A percentile compares a stretch with the other conserved stretches of the same genome.
These are phyloP conservation scores for Biscogniauxia marginata DNA, from an alignment of 2,329 filamentous ascomycete species.

Conservation along the genomic window DNA sequence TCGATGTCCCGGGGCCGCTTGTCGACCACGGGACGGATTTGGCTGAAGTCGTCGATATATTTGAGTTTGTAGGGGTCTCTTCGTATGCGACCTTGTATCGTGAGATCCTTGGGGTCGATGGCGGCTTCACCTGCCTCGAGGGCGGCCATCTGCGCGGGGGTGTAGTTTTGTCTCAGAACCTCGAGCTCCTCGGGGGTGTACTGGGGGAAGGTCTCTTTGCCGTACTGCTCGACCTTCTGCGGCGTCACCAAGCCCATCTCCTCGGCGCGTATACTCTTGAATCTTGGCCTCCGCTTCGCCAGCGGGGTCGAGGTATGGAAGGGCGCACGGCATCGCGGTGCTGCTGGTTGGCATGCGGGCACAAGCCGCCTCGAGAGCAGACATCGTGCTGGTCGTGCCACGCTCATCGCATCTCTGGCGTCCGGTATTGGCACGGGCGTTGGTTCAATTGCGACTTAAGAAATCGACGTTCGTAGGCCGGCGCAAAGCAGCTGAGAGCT, in stretches of 20 bases:
- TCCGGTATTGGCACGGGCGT: constrained; percentile 19
- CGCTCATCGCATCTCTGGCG: constrained; percentile 48
- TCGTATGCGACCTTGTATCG: constrained; percentile 69
- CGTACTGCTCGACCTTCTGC: constrained; percentile 44
- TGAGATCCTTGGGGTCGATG: constrained; percentile 72
- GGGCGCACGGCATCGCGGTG: constrained; percentile 35
- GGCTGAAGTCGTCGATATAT: constrained; percentile 82
- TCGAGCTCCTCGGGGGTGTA: constrained; percentile 68
- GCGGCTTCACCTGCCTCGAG: constrained; percentile 78
- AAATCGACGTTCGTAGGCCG: neutral
- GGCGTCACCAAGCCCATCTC: constrained; percentile 50
- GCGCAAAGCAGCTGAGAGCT: neutral
- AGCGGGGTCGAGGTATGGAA: constrained; percentile 54
- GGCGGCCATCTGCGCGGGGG: constrained; percentile 75
- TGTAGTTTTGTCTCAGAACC: constrained; percentile 66
- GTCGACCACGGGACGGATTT: constrained; percentile 76
- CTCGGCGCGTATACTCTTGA: constrained; percentile 52
- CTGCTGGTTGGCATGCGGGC: constrained; percentile 30
- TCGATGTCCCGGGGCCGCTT: constrained; percentile 51
- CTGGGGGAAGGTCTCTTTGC: constrained; percentile 52
- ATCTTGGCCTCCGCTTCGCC: constrained; percentile 46
- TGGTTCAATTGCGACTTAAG: constrained; percentile 16
- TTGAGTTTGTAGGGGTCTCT: constrained; percentile 69
- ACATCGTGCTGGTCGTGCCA: constrained; percentile 53
- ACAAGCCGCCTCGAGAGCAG: constrained; percentile 51